phyloP scores from a whole-genome alignment of 2,329 filamentous ascomycete genomes.

The Aspergillus sp. region DNA sequence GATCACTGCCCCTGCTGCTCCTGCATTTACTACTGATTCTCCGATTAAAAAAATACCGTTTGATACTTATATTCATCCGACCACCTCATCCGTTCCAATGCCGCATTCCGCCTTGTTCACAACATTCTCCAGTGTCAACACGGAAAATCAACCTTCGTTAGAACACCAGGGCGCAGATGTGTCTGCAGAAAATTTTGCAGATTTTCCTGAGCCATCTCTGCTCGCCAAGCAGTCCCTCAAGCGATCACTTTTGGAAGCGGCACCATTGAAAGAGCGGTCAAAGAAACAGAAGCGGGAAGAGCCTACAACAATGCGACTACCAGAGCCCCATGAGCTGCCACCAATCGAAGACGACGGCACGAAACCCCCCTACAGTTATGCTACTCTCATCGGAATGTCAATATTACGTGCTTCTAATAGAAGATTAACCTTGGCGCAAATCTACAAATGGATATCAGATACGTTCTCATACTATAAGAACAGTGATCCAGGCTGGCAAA shows the following conservation, averaged over 20 bases:
- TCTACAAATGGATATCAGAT: constrained; percentile 99
- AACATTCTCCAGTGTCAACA: constrained; percentile 47
- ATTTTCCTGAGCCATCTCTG: constrained; percentile 49
- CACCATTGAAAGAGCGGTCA: constrained; percentile 68
- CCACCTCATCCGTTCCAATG: constrained; percentile 30
- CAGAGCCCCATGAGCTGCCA: constrained; percentile 77
- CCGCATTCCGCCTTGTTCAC: constrained; percentile 50
- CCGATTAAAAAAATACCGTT: constrained; percentile 47
- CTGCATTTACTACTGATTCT: constrained; percentile 49
- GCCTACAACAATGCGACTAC: constrained; percentile 52
- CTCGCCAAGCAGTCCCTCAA: constrained; percentile 49
- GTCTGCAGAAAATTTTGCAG: constrained; percentile 46
- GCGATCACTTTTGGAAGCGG: constrained; percentile 69
- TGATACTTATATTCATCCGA: constrained; percentile 25
- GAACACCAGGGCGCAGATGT: constrained; percentile 45
- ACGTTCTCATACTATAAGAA: constrained; percentile 85
- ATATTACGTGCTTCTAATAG: constrained; percentile 83
- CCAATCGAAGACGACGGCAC: constrained; percentile 77
- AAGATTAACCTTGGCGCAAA: constrained; percentile 85
- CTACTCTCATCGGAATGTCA: constrained; percentile 93
- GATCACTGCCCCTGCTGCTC: constrained; percentile 49
- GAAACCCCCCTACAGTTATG: constrained; percentile 92
- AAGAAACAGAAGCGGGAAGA: constrained; percentile 71
- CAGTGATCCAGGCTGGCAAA: constrained; percentile 91
- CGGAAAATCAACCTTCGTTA: constrained; percentile 45